Evolutionary conservation across 805 yeast genomes (phyloP).

Genomic region (Scheffersomyces ergatensis): DNA sequence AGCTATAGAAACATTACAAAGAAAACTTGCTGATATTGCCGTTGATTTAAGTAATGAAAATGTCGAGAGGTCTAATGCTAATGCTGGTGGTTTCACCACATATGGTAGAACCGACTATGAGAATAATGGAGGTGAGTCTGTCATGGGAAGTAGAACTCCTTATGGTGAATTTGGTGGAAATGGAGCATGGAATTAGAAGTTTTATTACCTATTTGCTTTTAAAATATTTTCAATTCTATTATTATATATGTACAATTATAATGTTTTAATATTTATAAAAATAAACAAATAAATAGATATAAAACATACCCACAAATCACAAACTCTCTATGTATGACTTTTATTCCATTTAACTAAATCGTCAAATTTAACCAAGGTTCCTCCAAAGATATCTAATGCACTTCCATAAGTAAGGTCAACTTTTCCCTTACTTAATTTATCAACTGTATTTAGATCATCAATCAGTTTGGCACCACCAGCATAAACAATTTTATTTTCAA

Average conservation of each 20-base stretch:
- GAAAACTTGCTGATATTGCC: conserved; percentile 85
- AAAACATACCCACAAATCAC: too few relatives aligned
- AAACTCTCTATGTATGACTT: neutral
- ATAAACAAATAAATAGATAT: neutral
- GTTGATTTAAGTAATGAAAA: conserved; percentile 56
- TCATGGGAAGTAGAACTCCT: conserved; percentile 23
- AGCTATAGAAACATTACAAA: conserved; percentile 81
- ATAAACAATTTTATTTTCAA: conserved; percentile 73
- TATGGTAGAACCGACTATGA: conserved; percentile 36
- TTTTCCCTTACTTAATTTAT: conserved; percentile 66
- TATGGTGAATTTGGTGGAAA: conserved; percentile 27
- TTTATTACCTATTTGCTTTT: neutral
- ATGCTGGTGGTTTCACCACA: conserved; percentile 48
- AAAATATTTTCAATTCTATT: neutral
- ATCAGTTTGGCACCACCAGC: conserved; percentile 94
- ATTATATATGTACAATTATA: neutral
- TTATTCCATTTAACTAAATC: conserved; percentile 78
- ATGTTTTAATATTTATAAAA: neutral
- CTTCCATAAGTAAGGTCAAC: conserved; percentile 94
- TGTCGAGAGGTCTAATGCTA: conserved; percentile 35
- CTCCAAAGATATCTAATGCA: conserved; percentile 94
- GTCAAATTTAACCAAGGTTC: conserved; percentile 67
- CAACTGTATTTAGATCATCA: conserved; percentile 65
- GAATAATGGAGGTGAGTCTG: conserved; percentile 29
- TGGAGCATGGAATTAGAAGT: conserved; percentile 25